Evolutionary conservation across 2,329 filamentous ascomycete genomes (phyloP), one percentile per base, ranked within the genome.

Genomic region (Cladosporium sp.): DNA sequence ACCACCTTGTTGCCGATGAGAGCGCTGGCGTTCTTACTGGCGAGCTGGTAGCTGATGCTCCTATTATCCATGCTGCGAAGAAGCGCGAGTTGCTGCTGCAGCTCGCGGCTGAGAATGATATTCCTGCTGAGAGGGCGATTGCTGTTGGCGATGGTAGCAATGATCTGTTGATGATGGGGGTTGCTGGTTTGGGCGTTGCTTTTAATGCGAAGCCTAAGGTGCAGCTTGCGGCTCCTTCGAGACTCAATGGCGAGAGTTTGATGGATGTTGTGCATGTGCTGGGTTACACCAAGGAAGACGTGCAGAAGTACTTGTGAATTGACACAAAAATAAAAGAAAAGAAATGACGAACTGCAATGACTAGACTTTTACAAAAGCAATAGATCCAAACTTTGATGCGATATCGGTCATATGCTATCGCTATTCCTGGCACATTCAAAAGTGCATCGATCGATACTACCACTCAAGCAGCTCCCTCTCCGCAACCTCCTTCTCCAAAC

Each of bases 191-290:
- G 36, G 90, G 90, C 19, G 85, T 94, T 3, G 90, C 90, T 1
- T 92, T 90, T 80, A 90, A 92, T 68, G 90, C 90, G 9, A 94
- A 94, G 77, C 88, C 89, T 1, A 80, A 85, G 58, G 90, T 94
- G 57, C 90, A 94, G 75, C 83, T 87, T 77, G 84, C 89, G 71
- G 90, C 90, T 2, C 84, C 85, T 25, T 85, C 86, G 13, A 79
- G 88, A 40, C 72, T 94, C 60, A 94, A 94, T 68, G 82, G 85
- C 20, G 79, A 83, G 60, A 89, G 80, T 62, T 73, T 94, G 70
- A 71, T 87, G 65, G 89, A 93, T 70, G 73, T 94, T 62, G 74
- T 92, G 51, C 87, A 89, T 68, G 71, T 94, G 19, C 84, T 93
- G 67, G 90, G 90, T 1, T 69, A 65, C 51, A 61, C 60, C 10